phyloP scores from a whole-genome alignment of 2,329 filamentous ascomycete genomes.

The Xylariaceae sp. region DNA sequence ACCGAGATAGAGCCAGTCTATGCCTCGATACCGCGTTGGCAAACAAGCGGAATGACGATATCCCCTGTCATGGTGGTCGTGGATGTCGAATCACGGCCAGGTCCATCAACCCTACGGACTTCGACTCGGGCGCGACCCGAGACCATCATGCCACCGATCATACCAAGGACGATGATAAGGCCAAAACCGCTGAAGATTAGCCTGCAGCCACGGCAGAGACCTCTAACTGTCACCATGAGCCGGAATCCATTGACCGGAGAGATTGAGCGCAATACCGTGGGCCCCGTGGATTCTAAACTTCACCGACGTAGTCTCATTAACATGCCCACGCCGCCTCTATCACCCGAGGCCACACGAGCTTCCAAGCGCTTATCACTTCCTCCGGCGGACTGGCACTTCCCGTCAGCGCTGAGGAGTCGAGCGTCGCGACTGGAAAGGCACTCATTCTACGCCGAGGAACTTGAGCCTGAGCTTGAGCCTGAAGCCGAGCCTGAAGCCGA shows the following conservation, averaged over 20 bases:
- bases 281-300: constrained; percentile 8
- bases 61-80: constrained; percentile 28
- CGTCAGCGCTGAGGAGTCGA: constrained; percentile 3
- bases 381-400: constrained; percentile 5
- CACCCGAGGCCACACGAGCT: constrained; percentile 7
- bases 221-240: constrained; percentile 22
- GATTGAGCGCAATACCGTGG: constrained; percentile 19
- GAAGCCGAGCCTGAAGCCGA: neutral
- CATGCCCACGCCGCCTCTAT: constrained; percentile 20
- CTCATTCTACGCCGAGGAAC: neutral
- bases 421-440: constrained; percentile 10
- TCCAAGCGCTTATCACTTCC: constrained; percentile 18
- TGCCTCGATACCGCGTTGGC: neutral
- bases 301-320: constrained; percentile 22
- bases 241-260: constrained; percentile 23
- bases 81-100: constrained; percentile 17
- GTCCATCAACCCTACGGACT: constrained; percentile 9
- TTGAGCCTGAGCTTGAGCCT: neutral
- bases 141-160: constrained; percentile 1
- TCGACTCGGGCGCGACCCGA: constrained; percentile 11
- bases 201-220: constrained; percentile 19
- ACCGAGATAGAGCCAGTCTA: constrained; percentile 16
- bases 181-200: constrained; percentile 21
- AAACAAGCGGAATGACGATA: constrained; percentile 17
- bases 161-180: constrained; percentile 13